phyloP scores from a whole-genome alignment of 768 basidiomycete species.

The Russula foetens region DNA sequence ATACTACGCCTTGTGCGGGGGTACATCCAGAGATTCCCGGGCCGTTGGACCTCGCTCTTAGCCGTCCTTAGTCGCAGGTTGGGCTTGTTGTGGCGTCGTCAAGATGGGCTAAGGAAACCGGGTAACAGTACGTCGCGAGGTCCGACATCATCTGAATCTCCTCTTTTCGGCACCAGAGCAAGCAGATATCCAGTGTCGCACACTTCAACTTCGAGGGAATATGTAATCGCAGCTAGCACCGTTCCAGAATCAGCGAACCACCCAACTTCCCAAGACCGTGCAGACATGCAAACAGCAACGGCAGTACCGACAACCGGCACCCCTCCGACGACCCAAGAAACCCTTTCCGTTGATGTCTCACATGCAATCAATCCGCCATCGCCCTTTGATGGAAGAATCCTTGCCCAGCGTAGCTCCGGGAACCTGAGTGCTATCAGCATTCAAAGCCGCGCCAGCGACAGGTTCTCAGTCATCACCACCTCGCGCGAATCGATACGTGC shows the following conservation, averaged over 20 bases:
- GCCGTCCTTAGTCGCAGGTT: slow-evolving; percentile 1
- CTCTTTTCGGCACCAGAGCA: neutral
- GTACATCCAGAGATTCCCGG: neutral
- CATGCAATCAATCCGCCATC: neutral
- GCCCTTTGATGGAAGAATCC: neutral
- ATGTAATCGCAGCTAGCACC: neutral
- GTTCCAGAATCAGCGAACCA: neutral
- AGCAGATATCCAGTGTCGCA: neutral
- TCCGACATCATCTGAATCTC: neutral
- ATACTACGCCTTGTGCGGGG: neutral
- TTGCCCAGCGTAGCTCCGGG: neutral
- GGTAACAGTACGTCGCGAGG: neutral
- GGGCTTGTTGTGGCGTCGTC: neutral
- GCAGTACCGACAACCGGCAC: neutral
- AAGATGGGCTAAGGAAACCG: neutral
- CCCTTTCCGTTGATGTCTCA: neutral
- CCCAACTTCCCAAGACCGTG: neutral
- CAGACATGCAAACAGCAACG: neutral
- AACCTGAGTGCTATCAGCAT: neutral
- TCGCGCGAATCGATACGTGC: neutral
- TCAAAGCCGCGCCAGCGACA: slow-evolving; percentile 10
- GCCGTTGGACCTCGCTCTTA: neutral
- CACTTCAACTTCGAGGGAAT: neutral
- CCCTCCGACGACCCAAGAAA: neutral
- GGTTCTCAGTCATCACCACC: neutral